Conservation (phyloP, 768 basidiomycete species). For the Rhodotorula sphaerocarpa region DNA sequence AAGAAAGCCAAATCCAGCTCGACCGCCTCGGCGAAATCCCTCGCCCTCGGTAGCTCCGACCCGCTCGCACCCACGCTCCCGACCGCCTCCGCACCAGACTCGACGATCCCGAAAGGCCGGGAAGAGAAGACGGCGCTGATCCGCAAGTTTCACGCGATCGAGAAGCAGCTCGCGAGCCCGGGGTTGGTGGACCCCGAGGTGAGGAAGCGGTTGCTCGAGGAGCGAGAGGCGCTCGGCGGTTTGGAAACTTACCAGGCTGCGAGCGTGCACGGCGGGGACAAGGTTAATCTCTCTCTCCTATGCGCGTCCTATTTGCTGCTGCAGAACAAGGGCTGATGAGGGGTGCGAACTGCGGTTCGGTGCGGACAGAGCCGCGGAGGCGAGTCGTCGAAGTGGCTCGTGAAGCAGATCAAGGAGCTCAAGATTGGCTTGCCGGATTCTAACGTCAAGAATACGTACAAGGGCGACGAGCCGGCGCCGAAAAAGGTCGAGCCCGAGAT, state of each 20-base stretch:
- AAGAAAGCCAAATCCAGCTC: slow-evolving; percentile 7
- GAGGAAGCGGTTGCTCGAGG: slow-evolving; percentile 7
- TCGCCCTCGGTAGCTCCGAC: background rate
- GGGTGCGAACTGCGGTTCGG: background rate
- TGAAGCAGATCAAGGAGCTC: slow-evolving; percentile 31
- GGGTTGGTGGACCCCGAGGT: slow-evolving; percentile 19
- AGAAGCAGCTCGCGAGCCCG: slow-evolving; percentile 32
- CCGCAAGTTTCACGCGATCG: slow-evolving; percentile 34
- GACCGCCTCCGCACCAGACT: slow-evolving; percentile 1
- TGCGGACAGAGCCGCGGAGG: slow-evolving; percentile 19
- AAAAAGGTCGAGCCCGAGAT: slow-evolving; percentile 29
- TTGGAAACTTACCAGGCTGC: slow-evolving; percentile 36
- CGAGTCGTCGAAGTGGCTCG: slow-evolving; percentile 36
- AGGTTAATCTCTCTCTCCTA: background rate
- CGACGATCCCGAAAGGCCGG: background rate
- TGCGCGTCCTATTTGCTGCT: background rate
- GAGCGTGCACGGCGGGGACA: slow-evolving; percentile 32
- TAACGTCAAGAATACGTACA: slow-evolving; percentile 13
- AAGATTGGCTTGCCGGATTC: slow-evolving; percentile 25
- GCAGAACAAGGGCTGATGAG: background rate
- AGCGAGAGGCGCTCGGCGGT: slow-evolving; percentile 34
- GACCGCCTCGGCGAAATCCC: background rate
- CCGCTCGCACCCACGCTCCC: background rate
- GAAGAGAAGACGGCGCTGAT: slow-evolving; percentile 24
- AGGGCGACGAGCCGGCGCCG: slow-evolving; percentile 15